Evolutionary conservation across 2,329 filamentous ascomycete genomes (phyloP).

Genomic region (Madurella mycetomatis): DNA sequence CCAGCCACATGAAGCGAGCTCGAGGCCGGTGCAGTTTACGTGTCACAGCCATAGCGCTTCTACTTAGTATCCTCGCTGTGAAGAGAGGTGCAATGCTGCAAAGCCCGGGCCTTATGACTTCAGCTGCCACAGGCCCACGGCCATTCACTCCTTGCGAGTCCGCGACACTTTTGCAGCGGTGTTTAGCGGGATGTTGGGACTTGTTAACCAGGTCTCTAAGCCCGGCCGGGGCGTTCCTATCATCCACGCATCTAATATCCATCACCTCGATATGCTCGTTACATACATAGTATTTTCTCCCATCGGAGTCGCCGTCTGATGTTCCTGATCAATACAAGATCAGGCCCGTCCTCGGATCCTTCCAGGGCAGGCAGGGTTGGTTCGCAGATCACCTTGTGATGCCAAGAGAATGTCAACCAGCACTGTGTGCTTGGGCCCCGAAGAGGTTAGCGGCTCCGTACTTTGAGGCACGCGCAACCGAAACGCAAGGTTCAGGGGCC

Average conservation of each 20-base stretch:
- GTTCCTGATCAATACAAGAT: slow-evolving; percentile 1
- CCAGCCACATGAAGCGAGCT: neutral
- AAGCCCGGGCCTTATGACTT: too few species aligned
- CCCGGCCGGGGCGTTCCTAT: too few species aligned
- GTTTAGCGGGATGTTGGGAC: too few species aligned
- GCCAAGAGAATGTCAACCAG: slow-evolving; percentile 9
- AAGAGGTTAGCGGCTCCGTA: slow-evolving; percentile 15
- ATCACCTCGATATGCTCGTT: neutral
- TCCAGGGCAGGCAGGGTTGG: slow-evolving; percentile 7
- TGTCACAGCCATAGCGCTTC: too few species aligned
- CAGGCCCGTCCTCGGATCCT: slow-evolving; percentile 4
- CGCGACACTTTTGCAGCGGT: too few species aligned
- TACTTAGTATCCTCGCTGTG: too few species aligned
- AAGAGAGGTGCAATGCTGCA: too few species aligned
- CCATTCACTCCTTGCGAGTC: too few species aligned
- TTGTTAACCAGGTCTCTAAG: too few species aligned
- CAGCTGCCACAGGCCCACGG: too few species aligned
- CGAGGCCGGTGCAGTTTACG: too few species aligned
- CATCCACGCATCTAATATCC: neutral
- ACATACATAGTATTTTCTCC: too few species aligned
- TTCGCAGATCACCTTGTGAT: slow-evolving; percentile 14
- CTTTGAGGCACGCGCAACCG: slow-evolving; percentile 12
- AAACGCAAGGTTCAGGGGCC: slow-evolving; percentile 16
- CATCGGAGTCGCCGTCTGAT: slow-evolving; percentile 10
- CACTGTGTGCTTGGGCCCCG: slow-evolving; percentile 16